These are phyloP conservation scores for Candida ortonii DNA, from an alignment of 805 yeast species.

Conservation along the genomic window DNA sequence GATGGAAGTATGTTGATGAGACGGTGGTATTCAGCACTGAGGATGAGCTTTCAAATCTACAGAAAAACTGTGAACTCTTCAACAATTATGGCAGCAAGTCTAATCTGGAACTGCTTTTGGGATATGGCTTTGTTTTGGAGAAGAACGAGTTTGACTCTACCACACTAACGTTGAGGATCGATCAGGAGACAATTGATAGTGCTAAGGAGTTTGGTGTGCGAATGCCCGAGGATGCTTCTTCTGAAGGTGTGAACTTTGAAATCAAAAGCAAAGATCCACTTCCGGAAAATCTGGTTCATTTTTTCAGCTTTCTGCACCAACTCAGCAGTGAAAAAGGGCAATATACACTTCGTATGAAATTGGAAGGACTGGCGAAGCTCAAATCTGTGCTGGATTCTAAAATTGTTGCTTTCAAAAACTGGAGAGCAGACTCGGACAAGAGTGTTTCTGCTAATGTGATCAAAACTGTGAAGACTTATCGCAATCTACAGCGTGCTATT, in stretches of 20 bases:
- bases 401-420: slow-evolving; percentile 36
- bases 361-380: slow-evolving; percentile 61
- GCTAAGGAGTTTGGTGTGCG: slow-evolving; percentile 38
- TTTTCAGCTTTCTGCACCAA: slow-evolving; percentile 55
- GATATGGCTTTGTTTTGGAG: slow-evolving; percentile 72
- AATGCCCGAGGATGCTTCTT: slow-evolving; percentile 39
- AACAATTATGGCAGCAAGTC: slow-evolving; percentile 79
- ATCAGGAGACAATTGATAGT: slow-evolving; percentile 22
- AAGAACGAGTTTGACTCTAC: slow-evolving; percentile 52
- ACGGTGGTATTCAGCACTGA: slow-evolving; percentile 37
- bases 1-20: slow-evolving; percentile 47
- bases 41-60: slow-evolving; percentile 31
- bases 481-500: slow-evolving; percentile 46
- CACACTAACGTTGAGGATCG: slow-evolving; percentile 61
- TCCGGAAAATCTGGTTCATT: slow-evolving; percentile 43
- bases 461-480: slow-evolving; percentile 43
- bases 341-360: slow-evolving; percentile 49
- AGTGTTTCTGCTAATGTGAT: slow-evolving; percentile 24
- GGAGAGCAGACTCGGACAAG: slow-evolving; percentile 25
- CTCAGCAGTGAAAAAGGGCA: slow-evolving; percentile 43
- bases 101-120: slow-evolving; percentile 62
- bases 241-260: slow-evolving; percentile 39
- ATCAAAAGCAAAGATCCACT: slow-evolving; percentile 26
- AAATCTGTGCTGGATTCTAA: slow-evolving; percentile 52
- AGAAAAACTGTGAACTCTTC: slow-evolving; percentile 57